phyloP scores from a whole-genome alignment of 2,329 filamentous ascomycete species.

The Colletotrichum lindemuthianum region DNA sequence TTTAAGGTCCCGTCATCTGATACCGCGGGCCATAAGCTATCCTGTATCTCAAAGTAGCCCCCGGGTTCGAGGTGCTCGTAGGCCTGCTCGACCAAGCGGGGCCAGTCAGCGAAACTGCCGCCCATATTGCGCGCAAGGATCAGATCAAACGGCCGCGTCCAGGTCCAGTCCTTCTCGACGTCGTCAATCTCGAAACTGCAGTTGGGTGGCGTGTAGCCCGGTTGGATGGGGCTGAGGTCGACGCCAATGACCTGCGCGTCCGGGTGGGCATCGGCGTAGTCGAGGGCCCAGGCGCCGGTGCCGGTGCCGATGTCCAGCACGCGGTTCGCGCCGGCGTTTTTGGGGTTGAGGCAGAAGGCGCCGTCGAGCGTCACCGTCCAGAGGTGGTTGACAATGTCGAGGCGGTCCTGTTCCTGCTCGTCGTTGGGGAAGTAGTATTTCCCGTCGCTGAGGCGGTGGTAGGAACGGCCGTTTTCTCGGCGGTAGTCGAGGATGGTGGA shows the following conservation, averaged over 20 bases:
- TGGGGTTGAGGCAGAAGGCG: slow-evolving; percentile 43
- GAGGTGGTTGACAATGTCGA: slow-evolving; percentile 49
- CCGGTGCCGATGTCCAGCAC: slow-evolving; percentile 34
- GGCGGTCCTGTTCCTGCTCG: slow-evolving; percentile 19
- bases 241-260: slow-evolving; percentile 39
- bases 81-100: slow-evolving; percentile 33
- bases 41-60: slow-evolving; percentile 47
- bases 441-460: slow-evolving; percentile 38
- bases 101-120: slow-evolving; percentile 41
- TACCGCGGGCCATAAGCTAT: slow-evolving; percentile 39
- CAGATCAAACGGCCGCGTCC: slow-evolving; percentile 43
- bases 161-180: slow-evolving; percentile 41
- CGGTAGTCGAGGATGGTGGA: slow-evolving; percentile 18
- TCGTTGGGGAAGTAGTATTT: slow-evolving; percentile 42
- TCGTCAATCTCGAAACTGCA: slow-evolving; percentile 45
- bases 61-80: slow-evolving; percentile 44
- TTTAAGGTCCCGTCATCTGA: slow-evolving; percentile 46
- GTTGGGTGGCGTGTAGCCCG: slow-evolving; percentile 44
- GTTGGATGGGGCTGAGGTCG: slow-evolving; percentile 48
- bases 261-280: slow-evolving; percentile 13
- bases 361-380: slow-evolving; percentile 44
- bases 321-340: slow-evolving; percentile 36
- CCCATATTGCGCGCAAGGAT: slow-evolving; percentile 46
- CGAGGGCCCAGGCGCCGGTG: slow-evolving; percentile 24
- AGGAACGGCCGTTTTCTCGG: slow-evolving; percentile 28